Evolutionary conservation across 306 rosid genomes (phyloP), one percentile per base, ranked within the genome.

Genomic region (Vigna trinervia): DNA sequence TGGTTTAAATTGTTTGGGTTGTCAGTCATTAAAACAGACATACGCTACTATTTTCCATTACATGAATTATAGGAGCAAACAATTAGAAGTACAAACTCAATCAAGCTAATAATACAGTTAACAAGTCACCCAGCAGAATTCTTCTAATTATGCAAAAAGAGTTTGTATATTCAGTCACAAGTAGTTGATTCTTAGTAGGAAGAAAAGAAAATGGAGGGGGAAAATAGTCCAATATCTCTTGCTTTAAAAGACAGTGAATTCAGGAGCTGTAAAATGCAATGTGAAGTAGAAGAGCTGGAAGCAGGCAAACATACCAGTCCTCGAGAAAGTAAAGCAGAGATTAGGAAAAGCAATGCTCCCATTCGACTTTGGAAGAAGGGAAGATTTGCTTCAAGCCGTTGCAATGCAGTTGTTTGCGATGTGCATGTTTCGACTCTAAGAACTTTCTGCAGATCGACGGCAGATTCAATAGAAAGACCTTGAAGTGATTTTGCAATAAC

Each of bases 301-400:
- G 86, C 66, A 81, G 50, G 81, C 51, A 81, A 79, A 75, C 85
- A 73, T 91, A 96, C 99, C 94, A 96, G 87, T 78, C 94, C 98
- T 70, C 98, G 86, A 63, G 99, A 96, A 76, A 92, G 98, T 82
- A 96, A 88, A 84, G 97, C 96, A 75, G 98, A 96, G 75, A 95
- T 85, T 65, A 95, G 89, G 83, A 92, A 95, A 66, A 95, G 97
- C 88, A 95, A 80, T 80, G 99, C 99, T 57, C 99, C 99, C 93
- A 95, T 86, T 46, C 97, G 97, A 86, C 99, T 95, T 80, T 81
- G 92, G 83, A 87, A 95, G 19, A 91, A 69, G 39, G 92, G 92
- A 87, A 92, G 84, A 83, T 82, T 83, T 68, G 84, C 96, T 85
- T 83, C 87, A 80, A 95, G 93, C 84, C 86, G 87, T 84, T 77